Evolutionary conservation across 1,284 basidiomycete genomes (phyloP), one percentile per base, ranked within the genome.

Genomic region (Naganishia albida): DNA sequence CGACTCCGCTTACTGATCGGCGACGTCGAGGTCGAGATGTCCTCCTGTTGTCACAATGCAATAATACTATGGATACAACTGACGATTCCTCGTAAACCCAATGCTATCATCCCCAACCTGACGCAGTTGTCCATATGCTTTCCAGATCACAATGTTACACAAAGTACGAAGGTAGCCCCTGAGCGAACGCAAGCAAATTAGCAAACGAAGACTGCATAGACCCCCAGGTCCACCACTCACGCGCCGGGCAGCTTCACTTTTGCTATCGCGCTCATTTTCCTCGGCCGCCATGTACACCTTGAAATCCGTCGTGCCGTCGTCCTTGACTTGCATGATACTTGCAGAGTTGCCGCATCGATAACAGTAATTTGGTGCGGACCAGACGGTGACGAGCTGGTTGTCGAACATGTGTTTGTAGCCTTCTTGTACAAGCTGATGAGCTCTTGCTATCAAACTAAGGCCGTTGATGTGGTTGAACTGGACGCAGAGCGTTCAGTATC

Each of bases 351-450:
- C 89, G 73, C 86, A 87, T 30, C 91, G 84, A 74, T 93, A 93
- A 75, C 90, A 93, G 77, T 93, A 99, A 77, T 99, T 99, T 18
- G 95, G 95, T 30, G 95, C 95, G 1, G 87, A 90, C 96, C 95
- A 99, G 6, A 99, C 95, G 0, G 96, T 99, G 0, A 98, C 95
- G 40, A 99, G 88, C 64, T 87, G 83, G 68, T 90, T 86, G 75
- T 96, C 91, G 72, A 98, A 98, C 93, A 98, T 96, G 79, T 94
- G 89, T 80, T 98, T 98, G 83, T 89, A 96, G 0, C 95, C 95
- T 79, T 98, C 95, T 78, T 96, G 92, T 1, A 96, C 93, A 10
- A 97, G 86, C 75, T 96, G 93, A 76, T 96, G 93, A 0, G 93
- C 93, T 40, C 93, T 86, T 2, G 93, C 93, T 71, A 96, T 93